Evolutionary conservation across 1,139 yeast genomes (phyloP), one percentile per base, ranked within the genome.

Genomic region (Debaryomyces robertsiae): DNA sequence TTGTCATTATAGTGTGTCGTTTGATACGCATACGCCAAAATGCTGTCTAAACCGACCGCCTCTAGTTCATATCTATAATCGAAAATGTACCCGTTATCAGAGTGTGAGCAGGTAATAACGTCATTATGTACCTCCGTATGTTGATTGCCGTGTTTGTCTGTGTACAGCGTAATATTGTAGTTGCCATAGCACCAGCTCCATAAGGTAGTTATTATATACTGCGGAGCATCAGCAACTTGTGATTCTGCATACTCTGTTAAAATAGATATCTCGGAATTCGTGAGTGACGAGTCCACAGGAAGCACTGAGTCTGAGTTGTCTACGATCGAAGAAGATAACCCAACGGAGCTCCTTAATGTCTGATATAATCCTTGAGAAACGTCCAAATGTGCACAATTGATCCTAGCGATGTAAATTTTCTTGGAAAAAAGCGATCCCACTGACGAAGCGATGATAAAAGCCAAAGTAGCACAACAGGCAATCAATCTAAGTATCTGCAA

Each of bases 191-290:
- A 80, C 68, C 77, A 76, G 36, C 58, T 55, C 65, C 72, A 65
- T 10, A 75, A 43, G 2, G 75, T 67, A 0, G 76, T 62, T 6
- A 64, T 48, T 9, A 77, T 65, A 46, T 63, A 70, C 50, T 79
- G 82, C 0, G 84, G 83, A 0, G 81, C 76, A 24, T 57, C 50
- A 5, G 64, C 61, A n/a, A 79, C 79, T 49, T 76, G 74, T 3
- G 60, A 58, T 41, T 66, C 63, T 2, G 81, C 75, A 47, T 78
- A 78, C 9, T 66, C 58, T 0, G 79, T 63, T 30, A 79, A 56
- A 4, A 79, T 58, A 7, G 61, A 49, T 23, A 79, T 70, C 45
- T 78, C 81, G 2, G 82, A 73, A 39, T 79, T 74, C 3, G 82
- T 75, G 22, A 78, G 57, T 0, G 73, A 55, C 18, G 60, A 46